Evolutionary conservation across 331 rosid species (phyloP), one percentile per base, ranked within the genome.

Genomic region (Pyracantha coccinea): DNA sequence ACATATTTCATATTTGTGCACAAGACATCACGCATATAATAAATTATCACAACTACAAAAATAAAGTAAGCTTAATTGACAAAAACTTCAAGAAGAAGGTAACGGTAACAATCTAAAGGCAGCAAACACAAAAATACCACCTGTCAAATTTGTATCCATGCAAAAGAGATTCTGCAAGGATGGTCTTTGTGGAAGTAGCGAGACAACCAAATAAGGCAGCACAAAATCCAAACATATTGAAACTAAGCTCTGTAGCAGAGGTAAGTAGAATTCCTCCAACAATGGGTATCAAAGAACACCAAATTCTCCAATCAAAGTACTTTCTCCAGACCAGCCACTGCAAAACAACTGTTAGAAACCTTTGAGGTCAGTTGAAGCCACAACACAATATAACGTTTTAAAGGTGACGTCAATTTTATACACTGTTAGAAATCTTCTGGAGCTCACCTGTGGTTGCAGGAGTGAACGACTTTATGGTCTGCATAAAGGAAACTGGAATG

Each of bases 401-500:
- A 47, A 57, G 53, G 78, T 69, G 69, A 57, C 5, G 78, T 16
- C 52, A 11, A 21, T 44, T 77, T 15, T 38, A 14, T 25, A 35
- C 61, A 72, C 60, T 29, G 58, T 58, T 64, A 72, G 66, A 15
- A 12, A 45, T 10, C 47, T 69, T 28, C 66, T n/a, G 69, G 78
- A 78, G 27, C 83, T 76, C 54, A 92, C 99, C 99, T 58, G 99
- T 95, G 59, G 99, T 95, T 35, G 99, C 99, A 59, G 99, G 99
- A 29, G 99, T 95, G 87, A 95, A 95, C 8, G 99, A 95, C 85
- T 95, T 95, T 28, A 95, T 90, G 32, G 99, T 95, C 91, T 95
- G 99, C 99, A 95, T 95, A 81, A 95, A 95, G 41, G 99, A 95
- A 80, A 95, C 99, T 58, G 99, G 99, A 80, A 95, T 95, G 89